These are phyloP conservation scores for Phyllosticta citriasiana DNA, from an alignment of 2,329 filamentous ascomycete genomes.

Conservation along the genomic window DNA sequence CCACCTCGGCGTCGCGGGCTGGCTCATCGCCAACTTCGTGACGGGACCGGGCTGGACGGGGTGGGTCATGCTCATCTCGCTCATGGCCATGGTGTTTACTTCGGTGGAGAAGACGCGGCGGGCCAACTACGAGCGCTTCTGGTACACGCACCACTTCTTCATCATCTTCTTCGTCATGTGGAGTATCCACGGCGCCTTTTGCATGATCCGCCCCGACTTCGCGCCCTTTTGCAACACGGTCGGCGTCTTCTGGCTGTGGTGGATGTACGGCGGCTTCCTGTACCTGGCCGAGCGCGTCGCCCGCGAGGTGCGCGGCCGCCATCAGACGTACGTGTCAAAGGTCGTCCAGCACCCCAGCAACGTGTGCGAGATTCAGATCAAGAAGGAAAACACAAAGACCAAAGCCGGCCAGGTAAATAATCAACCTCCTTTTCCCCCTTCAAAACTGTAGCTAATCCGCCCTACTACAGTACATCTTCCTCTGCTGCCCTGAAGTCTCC, in stretches of 20 bases:
- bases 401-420: slow-evolving; percentile 45
- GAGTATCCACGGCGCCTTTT: slow-evolving; percentile 82
- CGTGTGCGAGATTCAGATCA: slow-evolving; percentile 84
- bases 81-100: slow-evolving; percentile 71
- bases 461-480: slow-evolving; percentile 59
- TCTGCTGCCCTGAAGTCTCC: slow-evolving; percentile 77
- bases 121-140: slow-evolving; percentile 81
- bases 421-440: slow-evolving; percentile 33
- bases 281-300: slow-evolving; percentile 73
- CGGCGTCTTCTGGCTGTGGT: slow-evolving; percentile 83
- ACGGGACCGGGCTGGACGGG: slow-evolving; percentile 79
- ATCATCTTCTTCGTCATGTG: slow-evolving; percentile 84
- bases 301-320: slow-evolving; percentile 66
- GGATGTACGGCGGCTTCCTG: slow-evolving; percentile 72
- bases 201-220: slow-evolving; percentile 80
- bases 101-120: slow-evolving; percentile 68
- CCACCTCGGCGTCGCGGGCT: slow-evolving; percentile 68
- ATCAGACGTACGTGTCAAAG: slow-evolving; percentile 81
- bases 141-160: slow-evolving; percentile 84
- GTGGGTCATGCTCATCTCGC: slow-evolving; percentile 69
- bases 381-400: slow-evolving; percentile 78
- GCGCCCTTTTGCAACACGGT: slow-evolving; percentile 67
- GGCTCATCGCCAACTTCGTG: slow-evolving; percentile 64
- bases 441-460: background rate
- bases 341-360: slow-evolving; percentile 84